phyloP scores from a whole-genome alignment of 176 grass and related monocot genomes.

The Avena atlantica region DNA sequence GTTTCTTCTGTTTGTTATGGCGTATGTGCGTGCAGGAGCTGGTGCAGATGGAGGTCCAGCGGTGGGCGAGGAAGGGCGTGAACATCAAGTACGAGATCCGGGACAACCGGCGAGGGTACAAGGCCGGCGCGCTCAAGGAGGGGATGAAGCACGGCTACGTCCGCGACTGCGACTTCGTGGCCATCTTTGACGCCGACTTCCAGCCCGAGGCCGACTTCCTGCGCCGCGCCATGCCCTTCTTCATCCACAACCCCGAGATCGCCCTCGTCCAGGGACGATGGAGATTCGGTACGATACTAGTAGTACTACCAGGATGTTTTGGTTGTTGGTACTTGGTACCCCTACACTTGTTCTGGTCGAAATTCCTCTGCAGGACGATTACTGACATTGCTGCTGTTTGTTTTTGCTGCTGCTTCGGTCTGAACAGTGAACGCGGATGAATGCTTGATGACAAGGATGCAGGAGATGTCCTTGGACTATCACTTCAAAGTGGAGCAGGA shows the following conservation, averaged over 20 bases:
- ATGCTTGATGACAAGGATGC: conserved; percentile 85
- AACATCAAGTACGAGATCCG: conserved; percentile 85
- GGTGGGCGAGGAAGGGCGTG: conserved; percentile 86
- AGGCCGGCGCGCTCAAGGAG: conserved; percentile 86
- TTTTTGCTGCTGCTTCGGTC: neutral
- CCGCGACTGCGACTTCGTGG: conserved; percentile 67
- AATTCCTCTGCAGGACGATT: neutral
- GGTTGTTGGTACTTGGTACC: neutral
- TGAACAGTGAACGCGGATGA: conserved; percentile 71
- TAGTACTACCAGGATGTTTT: neutral
- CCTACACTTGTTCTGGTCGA: neutral
- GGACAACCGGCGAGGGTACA: conserved; percentile 80
- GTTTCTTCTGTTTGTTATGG: neutral
- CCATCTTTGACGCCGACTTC: conserved; percentile 97
- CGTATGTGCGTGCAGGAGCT: conserved; percentile 50
- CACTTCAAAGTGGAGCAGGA: conserved; percentile 84
- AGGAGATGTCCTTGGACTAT: conserved; percentile 89
- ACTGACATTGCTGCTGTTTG: neutral
- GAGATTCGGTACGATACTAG: conserved; percentile 58
- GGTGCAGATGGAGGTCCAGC: conserved; percentile 60
- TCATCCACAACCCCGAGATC: conserved; percentile 75
- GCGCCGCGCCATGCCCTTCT: conserved; percentile 72
- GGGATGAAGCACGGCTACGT: conserved; percentile 90
- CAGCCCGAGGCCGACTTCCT: conserved; percentile 87
- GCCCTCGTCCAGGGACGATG: conserved; percentile 89